These are phyloP conservation scores for Saturnispora galanensis DNA, from an alignment of 805 yeast genomes.

Conservation along the genomic window DNA sequence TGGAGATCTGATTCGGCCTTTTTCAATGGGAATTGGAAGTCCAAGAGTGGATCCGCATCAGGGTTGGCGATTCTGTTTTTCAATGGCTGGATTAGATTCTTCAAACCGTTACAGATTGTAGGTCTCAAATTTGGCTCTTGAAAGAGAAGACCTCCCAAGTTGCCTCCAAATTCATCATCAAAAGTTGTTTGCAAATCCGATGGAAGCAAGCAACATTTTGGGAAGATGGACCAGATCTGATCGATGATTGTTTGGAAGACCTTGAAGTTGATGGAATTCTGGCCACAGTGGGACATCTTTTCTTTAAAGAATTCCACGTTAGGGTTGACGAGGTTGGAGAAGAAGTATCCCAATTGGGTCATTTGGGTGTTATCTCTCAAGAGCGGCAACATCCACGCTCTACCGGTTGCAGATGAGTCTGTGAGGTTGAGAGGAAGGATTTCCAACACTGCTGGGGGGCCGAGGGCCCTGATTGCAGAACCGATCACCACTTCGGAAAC, in stretches of 20 bases:
- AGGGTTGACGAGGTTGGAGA: conserved; percentile 55
- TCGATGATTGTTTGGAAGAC: conserved; percentile 78
- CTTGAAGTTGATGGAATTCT: conserved; percentile 60
- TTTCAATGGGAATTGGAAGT: conserved; percentile 51
- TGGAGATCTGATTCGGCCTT: conserved; percentile 49
- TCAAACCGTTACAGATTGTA: conserved; percentile 73
- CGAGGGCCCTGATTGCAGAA: conserved; percentile 68
- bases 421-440: conserved; percentile 72
- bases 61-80: conserved; percentile 33
- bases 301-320: conserved; percentile 43
- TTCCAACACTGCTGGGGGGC: conserved; percentile 74
- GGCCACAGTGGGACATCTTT: conserved; percentile 33
- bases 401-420: conserved; percentile 56
- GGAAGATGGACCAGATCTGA: conserved; percentile 87
- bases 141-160: conserved; percentile 65
- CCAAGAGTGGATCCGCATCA: conserved; percentile 48
- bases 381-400: conserved; percentile 92
- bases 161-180: conserved; percentile 67
- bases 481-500: conserved; percentile 77
- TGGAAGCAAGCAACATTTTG: conserved; percentile 84
- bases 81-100: conserved; percentile 60
- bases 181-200: conserved; percentile 57
- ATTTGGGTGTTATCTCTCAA: conserved; percentile 76
- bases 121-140: conserved; percentile 67
- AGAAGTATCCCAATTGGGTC: conserved; percentile 58